Percentiles rank a stretch among this genome's conserved stretches.
phyloP scores from a whole-genome alignment of 164 flowering plant species.

The Paratinospora sagittata region DNA sequence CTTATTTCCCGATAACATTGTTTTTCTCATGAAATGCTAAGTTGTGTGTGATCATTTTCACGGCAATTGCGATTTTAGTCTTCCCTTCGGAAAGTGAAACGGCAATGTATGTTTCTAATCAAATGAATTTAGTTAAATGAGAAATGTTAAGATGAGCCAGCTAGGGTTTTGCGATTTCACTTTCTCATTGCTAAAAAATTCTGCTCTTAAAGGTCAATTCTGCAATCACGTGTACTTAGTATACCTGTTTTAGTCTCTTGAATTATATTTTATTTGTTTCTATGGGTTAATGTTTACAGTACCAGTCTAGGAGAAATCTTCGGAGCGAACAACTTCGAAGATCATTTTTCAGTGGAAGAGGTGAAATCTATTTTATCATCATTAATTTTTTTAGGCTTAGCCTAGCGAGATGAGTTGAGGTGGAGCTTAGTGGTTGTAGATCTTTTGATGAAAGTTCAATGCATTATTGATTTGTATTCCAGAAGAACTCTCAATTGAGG shows the following conservation, averaged over 20 bases:
- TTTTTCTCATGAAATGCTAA: no score
- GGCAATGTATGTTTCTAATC: no score
- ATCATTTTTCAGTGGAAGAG: slow-evolving; percentile 26
- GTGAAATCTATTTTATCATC: slow-evolving; percentile 6
- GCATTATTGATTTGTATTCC: slow-evolving; percentile 1
- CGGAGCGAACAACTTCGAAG: slow-evolving; percentile 27
- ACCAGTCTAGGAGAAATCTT: slow-evolving; percentile 29
- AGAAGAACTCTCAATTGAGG: slow-evolving; percentile 67
- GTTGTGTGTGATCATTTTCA: no score
- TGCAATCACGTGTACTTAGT: not conserved
- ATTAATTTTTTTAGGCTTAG: no score
- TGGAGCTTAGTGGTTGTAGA: not conserved
- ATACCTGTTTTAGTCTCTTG: no score
- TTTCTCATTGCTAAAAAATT: not conserved
- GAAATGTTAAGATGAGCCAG: not conserved
- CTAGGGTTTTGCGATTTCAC: not conserved
- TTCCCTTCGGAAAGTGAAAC: no score
- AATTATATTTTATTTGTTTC: not conserved
- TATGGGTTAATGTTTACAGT: slow-evolving; percentile 22
- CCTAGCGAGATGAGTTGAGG: no score
- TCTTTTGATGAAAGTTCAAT: not conserved
- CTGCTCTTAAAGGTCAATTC: not conserved
- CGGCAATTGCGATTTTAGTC: no score
- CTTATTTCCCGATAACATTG: no score
- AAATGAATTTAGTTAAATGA: no score